These are phyloP conservation scores for Endoconidiophora polonica DNA, from an alignment of 2,329 filamentous ascomycete genomes.

Conservation along the genomic window DNA sequence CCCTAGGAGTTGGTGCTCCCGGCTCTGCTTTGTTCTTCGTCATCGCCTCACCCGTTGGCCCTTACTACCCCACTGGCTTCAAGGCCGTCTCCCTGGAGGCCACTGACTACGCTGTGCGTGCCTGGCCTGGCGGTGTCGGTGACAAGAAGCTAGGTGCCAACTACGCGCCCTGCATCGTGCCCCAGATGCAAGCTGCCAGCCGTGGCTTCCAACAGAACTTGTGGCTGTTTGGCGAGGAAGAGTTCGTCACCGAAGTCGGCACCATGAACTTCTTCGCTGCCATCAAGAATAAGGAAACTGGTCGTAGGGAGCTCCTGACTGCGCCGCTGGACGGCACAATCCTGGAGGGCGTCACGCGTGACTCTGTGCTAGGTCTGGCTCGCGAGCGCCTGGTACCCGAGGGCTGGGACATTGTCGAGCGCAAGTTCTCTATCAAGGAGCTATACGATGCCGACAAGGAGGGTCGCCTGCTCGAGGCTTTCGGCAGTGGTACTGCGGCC, in stretches of 20 bases:
- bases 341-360: slow-evolving; percentile 81
- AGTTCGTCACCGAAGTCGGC: slow-evolving; percentile 91
- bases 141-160: slow-evolving; percentile 98
- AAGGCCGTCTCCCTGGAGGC: slow-evolving; percentile 92
- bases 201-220: slow-evolving; percentile 95
- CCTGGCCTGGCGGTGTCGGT: slow-evolving; percentile 93
- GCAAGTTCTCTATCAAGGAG: slow-evolving; percentile 84
- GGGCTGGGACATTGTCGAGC: slow-evolving; percentile 78
- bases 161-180: slow-evolving; percentile 98
- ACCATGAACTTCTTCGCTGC: slow-evolving; percentile 98
- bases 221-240: slow-evolving; percentile 91
- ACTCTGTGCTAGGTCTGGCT: slow-evolving; percentile 76
- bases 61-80: slow-evolving; percentile 97
- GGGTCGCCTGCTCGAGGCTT: slow-evolving; percentile 79
- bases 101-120: slow-evolving; percentile 88
- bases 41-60: slow-evolving; percentile 90
- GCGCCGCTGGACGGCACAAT: slow-evolving; percentile 94
- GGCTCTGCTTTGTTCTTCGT: slow-evolving; percentile 84
- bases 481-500: slow-evolving; percentile 84
- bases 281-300: slow-evolving; percentile 69
- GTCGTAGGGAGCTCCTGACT: slow-evolving; percentile 84
- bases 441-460: slow-evolving; percentile 66
- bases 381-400: slow-evolving; percentile 66
- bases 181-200: slow-evolving; percentile 78
- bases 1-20: slow-evolving; percentile 81